These are phyloP conservation scores for Pythium brassicae DNA, from an alignment of 352 stramenopile species.

Conservation along the genomic window DNA sequence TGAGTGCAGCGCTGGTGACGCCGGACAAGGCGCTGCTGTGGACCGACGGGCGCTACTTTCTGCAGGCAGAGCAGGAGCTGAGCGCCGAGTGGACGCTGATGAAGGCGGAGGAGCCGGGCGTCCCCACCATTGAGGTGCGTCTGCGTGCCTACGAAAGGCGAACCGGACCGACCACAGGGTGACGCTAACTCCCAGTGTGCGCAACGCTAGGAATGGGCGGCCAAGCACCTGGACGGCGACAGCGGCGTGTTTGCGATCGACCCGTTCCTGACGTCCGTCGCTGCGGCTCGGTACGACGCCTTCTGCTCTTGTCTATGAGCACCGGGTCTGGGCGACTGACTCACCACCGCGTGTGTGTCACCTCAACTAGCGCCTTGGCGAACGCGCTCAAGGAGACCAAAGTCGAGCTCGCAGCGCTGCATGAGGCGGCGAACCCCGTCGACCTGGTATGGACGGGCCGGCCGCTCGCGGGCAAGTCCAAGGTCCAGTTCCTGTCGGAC, in stretches of 20 bases:
- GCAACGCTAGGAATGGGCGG: constrained; percentile 51
- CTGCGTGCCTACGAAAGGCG: too few relatives aligned
- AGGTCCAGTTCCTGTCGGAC: constrained; percentile 91
- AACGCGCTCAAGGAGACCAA: constrained; percentile 64
- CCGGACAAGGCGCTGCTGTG: constrained; percentile 90
- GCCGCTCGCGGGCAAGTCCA: constrained; percentile 58
- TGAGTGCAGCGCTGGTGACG: constrained; percentile 62
- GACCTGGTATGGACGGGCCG: constrained; percentile 93
- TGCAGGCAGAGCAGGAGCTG: constrained; percentile 95
- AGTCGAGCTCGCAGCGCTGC: constrained; percentile 67
- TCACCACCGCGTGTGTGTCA: too few relatives aligned
- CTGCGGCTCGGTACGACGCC: constrained; percentile 50
- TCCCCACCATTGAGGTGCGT: constrained; percentile 90
- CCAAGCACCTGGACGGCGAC: constrained; percentile 51
- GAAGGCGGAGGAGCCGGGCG: constrained; percentile 90
- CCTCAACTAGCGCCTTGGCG: constrained; percentile 40
- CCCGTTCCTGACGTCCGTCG: constrained; percentile 91
- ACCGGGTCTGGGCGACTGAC: too few relatives aligned
- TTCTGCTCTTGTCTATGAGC: not conserved
- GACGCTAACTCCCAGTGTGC: not conserved
- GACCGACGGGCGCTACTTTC: constrained; percentile 98
- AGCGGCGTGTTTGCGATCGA: constrained; percentile 92
- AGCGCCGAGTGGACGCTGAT: constrained; percentile 94
- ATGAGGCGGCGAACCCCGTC: constrained; percentile 91
- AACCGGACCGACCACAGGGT: constrained; percentile 10